Evolutionary conservation across 495 filamentous ascomycete species (phyloP).

Genomic region (Thermothielavioides terrestris): DNA sequence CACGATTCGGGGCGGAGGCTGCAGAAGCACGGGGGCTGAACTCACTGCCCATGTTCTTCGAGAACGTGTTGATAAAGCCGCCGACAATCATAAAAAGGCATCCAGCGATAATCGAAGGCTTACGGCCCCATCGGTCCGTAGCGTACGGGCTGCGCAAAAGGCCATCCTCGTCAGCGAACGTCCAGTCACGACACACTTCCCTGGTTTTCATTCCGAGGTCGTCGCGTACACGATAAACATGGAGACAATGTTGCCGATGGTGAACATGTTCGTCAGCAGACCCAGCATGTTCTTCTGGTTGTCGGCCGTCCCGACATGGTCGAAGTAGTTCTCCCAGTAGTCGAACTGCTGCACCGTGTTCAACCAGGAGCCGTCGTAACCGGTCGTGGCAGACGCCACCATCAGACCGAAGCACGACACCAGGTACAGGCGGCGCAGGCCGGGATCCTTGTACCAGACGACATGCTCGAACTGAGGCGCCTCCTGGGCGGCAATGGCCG

Average conservation of each 20-base stretch:
- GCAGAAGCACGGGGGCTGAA: background rate
- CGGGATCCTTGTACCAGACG: no score
- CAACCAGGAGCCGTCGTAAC: no score
- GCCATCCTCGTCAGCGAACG: conserved; percentile 15
- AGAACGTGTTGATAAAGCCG: conserved; percentile 45
- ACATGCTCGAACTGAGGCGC: no score
- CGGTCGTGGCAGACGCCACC: no score
- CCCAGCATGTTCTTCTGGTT: no score
- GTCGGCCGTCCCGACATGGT: no score
- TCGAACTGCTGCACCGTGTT: no score
- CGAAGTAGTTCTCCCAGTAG: no score
- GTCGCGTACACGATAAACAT: conserved; percentile 54
- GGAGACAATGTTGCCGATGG: conserved; percentile 54
- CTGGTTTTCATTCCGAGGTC: background rate
- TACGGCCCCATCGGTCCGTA: conserved; percentile 54
- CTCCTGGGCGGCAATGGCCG: no score
- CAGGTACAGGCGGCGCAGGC: no score
- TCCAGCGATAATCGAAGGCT: conserved; percentile 51
- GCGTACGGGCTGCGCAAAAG: conserved; percentile 41
- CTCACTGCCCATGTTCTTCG: conserved; percentile 33
- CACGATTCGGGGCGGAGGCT: background rate
- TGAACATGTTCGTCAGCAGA: conserved; percentile 60
- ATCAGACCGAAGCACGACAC: no score
- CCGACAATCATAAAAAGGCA: conserved; percentile 58
- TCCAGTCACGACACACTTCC: background rate